Evolutionary conservation across 2,329 filamentous ascomycete genomes (phyloP).

Genomic region (Botrytis elliptica): DNA sequence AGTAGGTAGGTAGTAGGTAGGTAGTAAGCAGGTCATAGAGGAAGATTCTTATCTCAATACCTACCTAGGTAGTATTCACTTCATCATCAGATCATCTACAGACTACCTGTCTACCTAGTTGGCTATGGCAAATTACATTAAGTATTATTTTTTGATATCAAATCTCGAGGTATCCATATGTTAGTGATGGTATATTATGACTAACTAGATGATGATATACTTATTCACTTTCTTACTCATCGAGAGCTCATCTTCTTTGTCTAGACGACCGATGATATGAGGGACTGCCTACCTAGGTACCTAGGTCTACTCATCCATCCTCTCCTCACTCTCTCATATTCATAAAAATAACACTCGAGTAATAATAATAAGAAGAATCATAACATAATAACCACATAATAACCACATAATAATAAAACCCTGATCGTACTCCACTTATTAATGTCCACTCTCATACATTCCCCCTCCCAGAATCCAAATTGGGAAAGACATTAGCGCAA

Average conservation of each 20-base stretch:
- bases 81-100: not conserved
- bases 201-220: not conserved
- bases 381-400: not conserved
- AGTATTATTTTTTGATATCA: not conserved
- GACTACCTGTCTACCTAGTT: not conserved
- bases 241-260: not conserved
- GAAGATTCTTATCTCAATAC: not conserved
- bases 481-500: constrained; percentile 9
- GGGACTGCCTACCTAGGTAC: no score
- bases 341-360: not conserved
- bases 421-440: not conserved
- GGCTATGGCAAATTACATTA: not conserved
- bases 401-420: not conserved
- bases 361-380: not conserved
- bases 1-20: not conserved
- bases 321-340: not conserved
- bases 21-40: not conserved
- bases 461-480: constrained; percentile 4
- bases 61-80: not conserved
- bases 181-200: not conserved
- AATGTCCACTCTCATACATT: constrained; percentile 16
- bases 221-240: not conserved
- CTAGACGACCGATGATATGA: not conserved
- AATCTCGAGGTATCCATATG: not conserved
- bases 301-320: no score